Conservation (phyloP, 805 yeast species). For the Vanderwaltozyma polyspora region DNA sequence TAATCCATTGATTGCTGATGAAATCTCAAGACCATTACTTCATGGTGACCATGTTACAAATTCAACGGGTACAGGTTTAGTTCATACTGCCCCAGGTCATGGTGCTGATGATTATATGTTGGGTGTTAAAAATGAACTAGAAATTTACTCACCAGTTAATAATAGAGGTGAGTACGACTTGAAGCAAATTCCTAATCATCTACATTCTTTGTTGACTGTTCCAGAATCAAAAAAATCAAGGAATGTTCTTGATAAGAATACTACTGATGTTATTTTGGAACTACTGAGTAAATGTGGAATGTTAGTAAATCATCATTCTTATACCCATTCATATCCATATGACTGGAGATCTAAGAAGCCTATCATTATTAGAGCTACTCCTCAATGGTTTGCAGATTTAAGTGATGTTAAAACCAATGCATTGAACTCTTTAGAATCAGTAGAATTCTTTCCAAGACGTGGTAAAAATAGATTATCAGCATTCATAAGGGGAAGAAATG, state of each 20-base stretch:
- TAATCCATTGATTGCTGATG: constrained; percentile 40
- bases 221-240: constrained; percentile 30
- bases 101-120: constrained; percentile 85
- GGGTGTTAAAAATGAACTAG: constrained; percentile 47
- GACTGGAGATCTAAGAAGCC: constrained; percentile 97
- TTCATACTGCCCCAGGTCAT: constrained; percentile 96
- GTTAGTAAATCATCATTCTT: constrained; percentile 39
- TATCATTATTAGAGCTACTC: constrained; percentile 87
- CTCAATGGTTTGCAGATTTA: constrained; percentile 93
- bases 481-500: constrained; percentile 67
- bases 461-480: constrained; percentile 63
- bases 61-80: constrained; percentile 85
- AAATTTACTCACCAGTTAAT: constrained; percentile 70
- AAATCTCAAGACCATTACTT: constrained; percentile 39
- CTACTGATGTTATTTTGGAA: constrained; percentile 37
- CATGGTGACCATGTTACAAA: constrained; percentile 76
- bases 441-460: constrained; percentile 59
- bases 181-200: constrained; percentile 30
- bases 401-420: constrained; percentile 60
- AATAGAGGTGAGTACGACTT: constrained; percentile 53
- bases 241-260: constrained; percentile 47
- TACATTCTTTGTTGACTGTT: constrained; percentile 8
- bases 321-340: constrained; percentile 81
- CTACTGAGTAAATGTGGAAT: constrained; percentile 32
- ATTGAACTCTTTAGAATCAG: constrained; percentile 44